A percentile compares a stretch with the other conserved stretches of the same genome.
Evolutionary conservation across 2,329 filamentous ascomycete species (phyloP).

Genomic region (Colletotrichum sojae): DNA sequence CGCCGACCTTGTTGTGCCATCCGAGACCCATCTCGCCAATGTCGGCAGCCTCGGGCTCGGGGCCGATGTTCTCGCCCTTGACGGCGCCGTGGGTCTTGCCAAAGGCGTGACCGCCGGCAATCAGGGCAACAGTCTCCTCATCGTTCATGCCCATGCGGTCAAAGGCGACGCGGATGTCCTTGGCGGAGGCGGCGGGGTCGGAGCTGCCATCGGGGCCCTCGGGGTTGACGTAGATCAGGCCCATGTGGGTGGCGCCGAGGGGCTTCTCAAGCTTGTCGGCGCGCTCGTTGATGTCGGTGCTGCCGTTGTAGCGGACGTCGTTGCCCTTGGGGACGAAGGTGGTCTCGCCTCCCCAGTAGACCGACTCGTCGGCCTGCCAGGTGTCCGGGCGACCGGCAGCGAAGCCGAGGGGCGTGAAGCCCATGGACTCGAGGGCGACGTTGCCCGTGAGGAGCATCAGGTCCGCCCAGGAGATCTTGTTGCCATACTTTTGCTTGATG

Average conservation of each 20-base stretch:
- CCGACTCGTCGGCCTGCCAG: constrained; percentile 82
- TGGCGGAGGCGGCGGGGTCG: constrained; percentile 77
- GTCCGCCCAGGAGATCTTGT: constrained; percentile 87
- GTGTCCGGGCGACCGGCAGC: constrained; percentile 79
- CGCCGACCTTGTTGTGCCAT: constrained; percentile 75
- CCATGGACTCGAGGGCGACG: constrained; percentile 84
- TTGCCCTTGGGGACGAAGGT: constrained; percentile 77
- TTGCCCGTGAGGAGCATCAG: constrained; percentile 80
- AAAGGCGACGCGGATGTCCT: constrained; percentile 82
- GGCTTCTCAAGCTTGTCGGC: constrained; percentile 70
- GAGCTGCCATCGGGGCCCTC: constrained; percentile 82
- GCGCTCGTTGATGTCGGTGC: constrained; percentile 39
- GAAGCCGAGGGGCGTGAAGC: constrained; percentile 81
- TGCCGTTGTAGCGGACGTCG: constrained; percentile 74
- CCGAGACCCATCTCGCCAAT: constrained; percentile 80
- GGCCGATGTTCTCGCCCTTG: constrained; percentile 69
- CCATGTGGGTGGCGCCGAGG: constrained; percentile 79
- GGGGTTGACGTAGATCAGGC: constrained; percentile 87
- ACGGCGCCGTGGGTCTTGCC: constrained; percentile 86
- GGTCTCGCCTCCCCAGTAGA: constrained; percentile 83
- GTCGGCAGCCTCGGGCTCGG: constrained; percentile 75
- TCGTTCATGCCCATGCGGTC: constrained; percentile 88
- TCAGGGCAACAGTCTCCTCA: constrained; percentile 84
- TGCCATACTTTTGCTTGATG: constrained; percentile 88
- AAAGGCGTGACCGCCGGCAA: constrained; percentile 83